Evolutionary conservation across 192 early-diverging fungal genomes (phyloP).

Genomic region (Umbelopsis sp.): DNA sequence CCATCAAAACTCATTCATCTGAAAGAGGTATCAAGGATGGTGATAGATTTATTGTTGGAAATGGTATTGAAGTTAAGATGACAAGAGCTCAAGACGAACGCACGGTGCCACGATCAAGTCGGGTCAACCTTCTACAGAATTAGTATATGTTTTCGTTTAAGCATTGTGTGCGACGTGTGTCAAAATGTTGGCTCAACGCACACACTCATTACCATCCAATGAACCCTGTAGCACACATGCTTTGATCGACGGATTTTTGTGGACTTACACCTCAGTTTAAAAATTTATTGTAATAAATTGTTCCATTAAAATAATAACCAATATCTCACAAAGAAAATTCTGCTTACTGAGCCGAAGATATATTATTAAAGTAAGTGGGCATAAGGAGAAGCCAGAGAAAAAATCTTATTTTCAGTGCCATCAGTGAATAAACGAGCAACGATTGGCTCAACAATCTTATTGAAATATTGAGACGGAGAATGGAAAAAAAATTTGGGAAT

Average conservation of each 20-base stretch:
- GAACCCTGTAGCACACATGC: constrained; percentile 16
- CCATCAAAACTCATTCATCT: background rate
- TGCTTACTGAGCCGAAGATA: background rate
- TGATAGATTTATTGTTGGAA: constrained; percentile 36
- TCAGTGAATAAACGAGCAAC: background rate
- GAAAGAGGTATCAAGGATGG: constrained; percentile 32
- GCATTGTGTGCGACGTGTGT: constrained; percentile 18
- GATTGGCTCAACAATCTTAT: constrained; percentile 11
- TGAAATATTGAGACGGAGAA: constrained; percentile 8
- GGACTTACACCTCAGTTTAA: background rate
- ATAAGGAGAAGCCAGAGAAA: background rate
- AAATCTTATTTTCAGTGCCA: constrained; percentile 12
- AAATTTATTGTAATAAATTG: background rate
- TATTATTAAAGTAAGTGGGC: background rate
- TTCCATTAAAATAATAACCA: too few relatives aligned
- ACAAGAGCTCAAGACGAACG: constrained; percentile 19
- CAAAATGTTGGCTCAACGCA: constrained; percentile 5
- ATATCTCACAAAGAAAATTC: background rate
- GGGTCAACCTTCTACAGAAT: constrained; percentile 12
- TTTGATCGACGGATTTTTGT: constrained; percentile 2
- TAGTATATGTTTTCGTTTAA: constrained; percentile 6
- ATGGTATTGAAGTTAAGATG: constrained; percentile 38
- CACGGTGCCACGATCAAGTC: constrained; percentile 17
- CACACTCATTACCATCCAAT: background rate
- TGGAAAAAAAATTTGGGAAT: background rate